A percentile compares a stretch with the other conserved stretches of the same genome.
These are phyloP conservation scores for Kurtzmaniella fragi DNA, from an alignment of 805 yeast species.

Conservation along the genomic window DNA sequence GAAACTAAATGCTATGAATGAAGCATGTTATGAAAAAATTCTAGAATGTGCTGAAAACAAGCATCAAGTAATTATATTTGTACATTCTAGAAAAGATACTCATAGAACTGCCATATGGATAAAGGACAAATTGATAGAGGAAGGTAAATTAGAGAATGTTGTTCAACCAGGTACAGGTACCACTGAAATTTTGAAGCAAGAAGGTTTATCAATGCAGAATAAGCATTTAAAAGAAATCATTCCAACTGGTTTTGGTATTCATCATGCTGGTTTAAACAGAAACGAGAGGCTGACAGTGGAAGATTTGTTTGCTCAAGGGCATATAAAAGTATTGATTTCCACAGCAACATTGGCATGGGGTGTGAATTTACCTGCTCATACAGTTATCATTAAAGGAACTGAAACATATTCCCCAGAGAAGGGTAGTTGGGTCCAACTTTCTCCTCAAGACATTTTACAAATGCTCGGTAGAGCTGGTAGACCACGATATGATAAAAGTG, in stretches of 20 bases:
- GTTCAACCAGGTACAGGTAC: slow-evolving; percentile 52
- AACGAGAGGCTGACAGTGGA: slow-evolving; percentile 75
- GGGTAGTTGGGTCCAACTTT: slow-evolving; percentile 85
- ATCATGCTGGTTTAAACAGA: slow-evolving; percentile 83
- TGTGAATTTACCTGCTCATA: slow-evolving; percentile 91
- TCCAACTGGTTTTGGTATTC: slow-evolving; percentile 77
- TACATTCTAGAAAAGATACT: slow-evolving; percentile 92
- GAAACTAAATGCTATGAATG: slow-evolving; percentile 77
- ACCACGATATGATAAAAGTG: slow-evolving; percentile 87
- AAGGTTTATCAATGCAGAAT: slow-evolving; percentile 53
- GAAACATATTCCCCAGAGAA: slow-evolving; percentile 88
- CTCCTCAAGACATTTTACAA: slow-evolving; percentile 92
- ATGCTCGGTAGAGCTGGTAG: slow-evolving; percentile 99
- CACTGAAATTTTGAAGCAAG: slow-evolving; percentile 57
- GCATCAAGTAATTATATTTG: slow-evolving; percentile 84
- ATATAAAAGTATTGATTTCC: slow-evolving; percentile 75
- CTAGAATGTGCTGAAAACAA: slow-evolving; percentile 54
- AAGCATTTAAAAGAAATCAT: slow-evolving; percentile 53
- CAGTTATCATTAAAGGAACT: slow-evolving; percentile 90
- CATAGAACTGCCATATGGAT: slow-evolving; percentile 75
- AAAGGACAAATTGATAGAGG: slow-evolving; percentile 54
- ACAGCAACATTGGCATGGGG: slow-evolving; percentile 98
- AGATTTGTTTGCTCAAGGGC: slow-evolving; percentile 84
- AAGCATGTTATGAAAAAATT: slow-evolving; percentile 76
- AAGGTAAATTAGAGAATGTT: slow-evolving; percentile 42